These are phyloP conservation scores for Alternaria incomplexa DNA, from an alignment of 2,329 filamentous ascomycete species.

Conservation along the genomic window DNA sequence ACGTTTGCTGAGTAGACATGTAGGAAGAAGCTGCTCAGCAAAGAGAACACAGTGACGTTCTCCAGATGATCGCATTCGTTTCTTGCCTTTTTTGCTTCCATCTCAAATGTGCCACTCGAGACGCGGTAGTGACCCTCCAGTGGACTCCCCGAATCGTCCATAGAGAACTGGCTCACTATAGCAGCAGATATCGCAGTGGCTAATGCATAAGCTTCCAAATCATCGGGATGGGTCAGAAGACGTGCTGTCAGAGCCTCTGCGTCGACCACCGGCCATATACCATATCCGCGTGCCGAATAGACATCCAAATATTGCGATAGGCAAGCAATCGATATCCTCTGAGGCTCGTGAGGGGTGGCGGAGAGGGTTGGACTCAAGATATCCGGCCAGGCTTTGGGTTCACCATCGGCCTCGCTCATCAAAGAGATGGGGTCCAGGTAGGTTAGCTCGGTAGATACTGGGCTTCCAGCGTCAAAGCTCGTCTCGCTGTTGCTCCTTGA, in stretches of 20 bases:
- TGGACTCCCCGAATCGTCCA: constrained; percentile 40
- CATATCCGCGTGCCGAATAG: constrained; percentile 39
- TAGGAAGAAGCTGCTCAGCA: constrained; percentile 42
- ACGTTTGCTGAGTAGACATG: constrained; percentile 45
- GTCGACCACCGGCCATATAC: constrained; percentile 46
- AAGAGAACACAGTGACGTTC: constrained; percentile 36
- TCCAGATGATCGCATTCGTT: constrained; percentile 40
- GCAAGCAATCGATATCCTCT: constrained; percentile 40
- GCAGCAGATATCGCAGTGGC: constrained; percentile 43
- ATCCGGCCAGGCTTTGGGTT: constrained; percentile 36
- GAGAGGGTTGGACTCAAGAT: constrained; percentile 25
- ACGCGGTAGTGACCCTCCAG: constrained; percentile 42
- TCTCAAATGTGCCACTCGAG: constrained; percentile 37
- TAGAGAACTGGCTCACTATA: constrained; percentile 44
- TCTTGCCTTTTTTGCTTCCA: constrained; percentile 38
- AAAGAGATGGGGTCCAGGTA: constrained; percentile 31
- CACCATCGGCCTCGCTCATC: constrained; percentile 24
- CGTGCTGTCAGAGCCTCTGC: constrained; percentile 40
- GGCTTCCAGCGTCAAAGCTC: constrained; percentile 41
- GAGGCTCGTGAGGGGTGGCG: constrained; percentile 17
- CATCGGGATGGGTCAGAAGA: constrained; percentile 39
- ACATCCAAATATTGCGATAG: constrained; percentile 43
- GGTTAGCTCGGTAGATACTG: constrained; percentile 34
- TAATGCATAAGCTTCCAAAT: constrained; percentile 41
- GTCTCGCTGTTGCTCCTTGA: constrained; percentile 43